Conservation (phyloP, 306 rosid species). For the Arachis hypogaea region DNA sequence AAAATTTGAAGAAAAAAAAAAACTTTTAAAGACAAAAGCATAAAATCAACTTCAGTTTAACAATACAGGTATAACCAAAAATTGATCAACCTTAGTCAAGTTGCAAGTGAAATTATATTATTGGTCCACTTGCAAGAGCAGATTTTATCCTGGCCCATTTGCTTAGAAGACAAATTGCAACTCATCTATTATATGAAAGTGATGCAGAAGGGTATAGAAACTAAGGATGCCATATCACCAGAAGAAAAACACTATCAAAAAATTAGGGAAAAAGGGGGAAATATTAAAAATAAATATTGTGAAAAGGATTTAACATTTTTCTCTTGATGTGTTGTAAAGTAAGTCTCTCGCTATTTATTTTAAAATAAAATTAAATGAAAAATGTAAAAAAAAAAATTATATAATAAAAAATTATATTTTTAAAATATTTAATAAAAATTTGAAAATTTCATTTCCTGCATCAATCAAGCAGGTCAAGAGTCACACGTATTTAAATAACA, state of each 20-base stretch:
- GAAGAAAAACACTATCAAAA: too few species aligned
- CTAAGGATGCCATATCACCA: neutral
- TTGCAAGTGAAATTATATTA: slow-evolving; percentile 36
- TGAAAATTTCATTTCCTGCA: too few species aligned
- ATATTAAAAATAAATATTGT: too few species aligned
- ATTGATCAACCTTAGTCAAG: neutral
- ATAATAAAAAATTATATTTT: too few species aligned
- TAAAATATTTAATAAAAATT: too few species aligned
- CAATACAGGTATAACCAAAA: neutral
- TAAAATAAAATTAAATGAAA: too few species aligned
- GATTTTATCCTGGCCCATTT: slow-evolving; percentile 29
- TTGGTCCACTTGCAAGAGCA: slow-evolving; percentile 42
- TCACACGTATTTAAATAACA: slow-evolving; percentile 15
- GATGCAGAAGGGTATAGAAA: slow-evolving; percentile 24
- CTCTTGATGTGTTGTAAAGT: too few species aligned
- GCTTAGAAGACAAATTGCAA: slow-evolving; percentile 14
- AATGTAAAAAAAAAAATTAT: too few species aligned
- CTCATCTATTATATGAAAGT: neutral
- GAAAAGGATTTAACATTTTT: too few species aligned
- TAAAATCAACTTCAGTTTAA: slow-evolving; percentile 19
- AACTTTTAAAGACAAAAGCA: neutral
- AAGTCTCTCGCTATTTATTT: too few species aligned
- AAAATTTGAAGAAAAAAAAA: too few species aligned
- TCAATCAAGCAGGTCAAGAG: slow-evolving; percentile 5
- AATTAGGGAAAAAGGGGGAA: too few species aligned